phyloP scores from a whole-genome alignment of 768 basidiomycete genomes.

The Chalciporus sphaerocephalus region DNA sequence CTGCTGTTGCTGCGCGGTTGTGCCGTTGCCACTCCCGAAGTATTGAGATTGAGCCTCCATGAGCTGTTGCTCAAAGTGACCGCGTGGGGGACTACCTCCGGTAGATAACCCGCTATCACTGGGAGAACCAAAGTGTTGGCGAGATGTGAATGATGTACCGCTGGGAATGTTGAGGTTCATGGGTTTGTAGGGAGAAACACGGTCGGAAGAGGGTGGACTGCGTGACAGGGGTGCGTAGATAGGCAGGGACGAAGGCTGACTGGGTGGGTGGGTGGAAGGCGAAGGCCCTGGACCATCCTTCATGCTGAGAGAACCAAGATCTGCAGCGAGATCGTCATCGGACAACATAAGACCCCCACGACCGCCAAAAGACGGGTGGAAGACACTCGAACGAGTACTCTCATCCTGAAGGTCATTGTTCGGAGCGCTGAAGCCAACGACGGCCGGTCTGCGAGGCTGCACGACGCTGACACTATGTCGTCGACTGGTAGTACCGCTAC shows the following conservation, averaged over 20 bases:
- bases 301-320: conserved; percentile 61
- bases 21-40: conserved; percentile 18
- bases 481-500: conserved; percentile 78
- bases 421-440: conserved; percentile 67
- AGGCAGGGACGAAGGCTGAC: conserved; percentile 72
- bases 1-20: conserved; percentile 20
- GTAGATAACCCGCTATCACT: conserved; percentile 56
- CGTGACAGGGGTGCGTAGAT: conserved; percentile 69
- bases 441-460: conserved; percentile 61
- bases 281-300: conserved; percentile 31
- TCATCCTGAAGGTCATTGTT: conserved; percentile 45
- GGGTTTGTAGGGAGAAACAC: conserved; percentile 52
- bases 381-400: conserved; percentile 29
- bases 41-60: conserved; percentile 40
- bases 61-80: conserved; percentile 45
- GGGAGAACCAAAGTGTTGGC: conserved; percentile 52
- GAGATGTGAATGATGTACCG: conserved; percentile 40
- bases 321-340: conserved; percentile 77
- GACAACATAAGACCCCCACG: conserved; percentile 64
- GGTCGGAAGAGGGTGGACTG: conserved; percentile 54
- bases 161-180: conserved; percentile 58
- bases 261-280: conserved; percentile 50
- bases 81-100: conserved; percentile 47
- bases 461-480: conserved; percentile 82
- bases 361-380: conserved; percentile 36